Conservation (phyloP, 768 basidiomycete species). For the Psilocybe cyanescens region DNA sequence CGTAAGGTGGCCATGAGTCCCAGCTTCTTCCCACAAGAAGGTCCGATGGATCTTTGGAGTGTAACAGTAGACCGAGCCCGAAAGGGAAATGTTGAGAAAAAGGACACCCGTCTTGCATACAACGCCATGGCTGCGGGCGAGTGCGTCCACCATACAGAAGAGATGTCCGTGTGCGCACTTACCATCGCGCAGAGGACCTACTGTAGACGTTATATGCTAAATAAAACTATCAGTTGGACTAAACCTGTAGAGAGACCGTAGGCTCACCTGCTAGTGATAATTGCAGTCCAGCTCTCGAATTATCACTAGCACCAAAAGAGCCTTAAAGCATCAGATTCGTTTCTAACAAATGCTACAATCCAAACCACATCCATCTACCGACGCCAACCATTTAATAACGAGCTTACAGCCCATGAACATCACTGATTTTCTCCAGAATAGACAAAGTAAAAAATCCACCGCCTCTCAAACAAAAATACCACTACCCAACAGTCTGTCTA, state of each 20-base stretch:
- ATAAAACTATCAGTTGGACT: neutral
- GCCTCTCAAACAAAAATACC: neutral
- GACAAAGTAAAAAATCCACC: neutral
- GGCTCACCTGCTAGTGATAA: neutral
- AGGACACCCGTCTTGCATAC: neutral
- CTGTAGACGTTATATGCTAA: neutral
- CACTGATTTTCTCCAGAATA: neutral
- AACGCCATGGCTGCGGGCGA: neutral
- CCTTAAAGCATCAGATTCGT: neutral
- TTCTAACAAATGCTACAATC: neutral
- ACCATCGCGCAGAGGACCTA: neutral
- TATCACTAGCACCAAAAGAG: neutral
- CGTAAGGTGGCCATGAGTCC: constrained; percentile 17
- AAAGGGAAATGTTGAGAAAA: constrained; percentile 1
- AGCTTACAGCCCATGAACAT: neutral
- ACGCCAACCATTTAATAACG: neutral
- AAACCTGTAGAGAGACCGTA: neutral
- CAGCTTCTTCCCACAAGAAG: constrained; percentile 5
- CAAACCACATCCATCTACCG: neutral
- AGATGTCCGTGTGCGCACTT: neutral
- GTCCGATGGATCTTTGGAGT: constrained; percentile 12
- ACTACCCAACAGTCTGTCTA: neutral
- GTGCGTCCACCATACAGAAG: neutral
- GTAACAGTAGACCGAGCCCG: neutral
- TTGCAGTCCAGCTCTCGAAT: neutral